Base-by-base conservation (phyloP, 2,329 filamentous ascomycete species). In the Atkinsonella texensis region DNA sequence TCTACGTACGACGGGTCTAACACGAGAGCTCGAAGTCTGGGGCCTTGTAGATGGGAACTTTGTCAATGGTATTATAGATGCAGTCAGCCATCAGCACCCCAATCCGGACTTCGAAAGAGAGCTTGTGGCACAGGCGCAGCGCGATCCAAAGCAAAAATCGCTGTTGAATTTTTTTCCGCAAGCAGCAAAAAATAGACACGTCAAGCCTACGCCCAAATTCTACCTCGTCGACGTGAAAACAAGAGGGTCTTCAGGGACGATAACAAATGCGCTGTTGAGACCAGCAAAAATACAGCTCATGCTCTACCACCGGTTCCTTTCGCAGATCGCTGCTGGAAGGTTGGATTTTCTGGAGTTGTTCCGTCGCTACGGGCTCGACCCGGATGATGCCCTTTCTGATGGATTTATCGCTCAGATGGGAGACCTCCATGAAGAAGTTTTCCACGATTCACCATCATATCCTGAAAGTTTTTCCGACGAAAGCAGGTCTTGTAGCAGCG, bases 161-260 rank as follows among this genome's bases (percentile, higher is more conserved):
- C 67, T 76, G 18, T 68, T 64, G 0, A 63, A 71, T 45, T 76
- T 69, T 55, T 70, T 75, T 49, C 59, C 64, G 4, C 56, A 60
- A 1, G 54, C 57, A 42, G 57, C 56, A 39, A 57, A 55, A n/a
- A 10, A 52, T 1, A 20, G 50, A 1, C 39, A 43, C 51, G 12
- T 13, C 28, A 17, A 53, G 0, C 8, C 48, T 0, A 52, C 32
- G 0, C 58, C 61, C 23, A 70, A 69, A 54, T 63, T 79, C n/a
- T 96, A 94, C 65, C 71, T 98, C 47, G 83, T 83, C 0, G 93
- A 98, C 59, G 81, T 95, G 56, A 98, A 98, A 67, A 97, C 91
- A 0, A 79, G 90, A 17, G 76, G 74, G 1, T 80, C 77, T 4
- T 76, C 74, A 2, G 63, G 87, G 2, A 87, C 89, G 1, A 74